Evolutionary conservation across 352 stramenopile genomes (phyloP), one percentile per base, ranked within the genome.

Genomic region (Pythium biforme): DNA sequence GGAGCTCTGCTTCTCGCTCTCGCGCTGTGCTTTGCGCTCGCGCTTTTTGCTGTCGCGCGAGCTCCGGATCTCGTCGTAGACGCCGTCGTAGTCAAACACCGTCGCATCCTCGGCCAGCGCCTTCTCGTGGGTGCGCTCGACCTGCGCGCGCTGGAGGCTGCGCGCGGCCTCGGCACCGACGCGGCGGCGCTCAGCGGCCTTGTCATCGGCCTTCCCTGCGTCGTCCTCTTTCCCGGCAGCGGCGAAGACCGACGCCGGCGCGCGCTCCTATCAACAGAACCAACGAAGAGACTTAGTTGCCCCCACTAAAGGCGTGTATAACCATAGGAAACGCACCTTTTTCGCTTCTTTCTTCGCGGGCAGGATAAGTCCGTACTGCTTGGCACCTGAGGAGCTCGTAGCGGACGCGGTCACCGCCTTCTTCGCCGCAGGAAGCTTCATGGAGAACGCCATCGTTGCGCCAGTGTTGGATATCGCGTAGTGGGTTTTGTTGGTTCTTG

Each of bases 21-120:
- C 76, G 45, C 78, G 69, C 59, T 84, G 68, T 1, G 60, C 66
- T 37, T 90, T 83, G 43, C 66, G 73, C 48, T 75, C 68, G 4
- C 55, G 54, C 46, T 73, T 74, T 59, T 85, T 69, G 34, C 66
- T 69, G 29, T 74, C 59, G 10, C 77, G 62, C 2, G 64, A 54
- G 29, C 54, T 81, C 64, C 89, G 83, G 61, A 97, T 92, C 15
- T 83, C 65, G 64, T 97, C 89, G 74, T 97, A 97, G 19, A 95
- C 83, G 33, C 80, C 79, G 67, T 97, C 90, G 52, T 97, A 97
- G 62, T 97, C 89, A 53, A 95, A 97, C 37, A 96, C 86, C 1
- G 80, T 87, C 23, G 89, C 72, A 64, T 97, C 87, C 59, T 94
- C 72, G 1, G 73, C 80, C 4, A 93, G 67, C 39, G 81, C 85